Evolutionary conservation across 495 filamentous ascomycete genomes (phyloP).

Genomic region (Talaromyces nanjingensis): DNA sequence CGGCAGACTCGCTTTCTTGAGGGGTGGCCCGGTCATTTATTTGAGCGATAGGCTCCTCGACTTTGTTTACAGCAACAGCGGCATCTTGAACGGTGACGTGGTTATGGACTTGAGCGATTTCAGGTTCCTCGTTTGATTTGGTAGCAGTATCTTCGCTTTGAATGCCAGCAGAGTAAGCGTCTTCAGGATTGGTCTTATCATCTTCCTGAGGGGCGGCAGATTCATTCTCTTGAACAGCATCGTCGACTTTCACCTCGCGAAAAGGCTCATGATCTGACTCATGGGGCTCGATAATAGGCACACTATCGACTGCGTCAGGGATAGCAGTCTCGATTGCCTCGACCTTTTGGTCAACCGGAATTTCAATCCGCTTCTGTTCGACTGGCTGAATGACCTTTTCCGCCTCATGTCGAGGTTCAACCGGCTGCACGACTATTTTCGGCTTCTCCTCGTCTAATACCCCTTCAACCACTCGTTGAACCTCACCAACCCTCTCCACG

Average conservation of each 20-base stretch:
- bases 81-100: no score
- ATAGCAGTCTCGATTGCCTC: background rate
- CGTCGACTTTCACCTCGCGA: background rate
- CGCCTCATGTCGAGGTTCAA: no score
- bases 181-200: background rate
- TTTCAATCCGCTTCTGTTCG: background rate
- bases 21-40: background rate
- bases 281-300: background rate
- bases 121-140: no score
- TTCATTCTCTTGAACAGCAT: background rate
- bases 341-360: background rate
- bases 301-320: background rate
- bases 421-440: background rate
- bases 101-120: no score
- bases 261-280: background rate
- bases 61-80: no score
- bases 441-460: background rate
- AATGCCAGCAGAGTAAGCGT: background rate
- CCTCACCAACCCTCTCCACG: conserved; percentile 4
- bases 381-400: background rate
- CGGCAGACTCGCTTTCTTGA: background rate
- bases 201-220: background rate
- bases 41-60: no score
- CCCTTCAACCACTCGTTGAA: conserved; percentile 11
- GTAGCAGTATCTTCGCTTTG: no score